Percentiles rank a stretch among this genome's conserved stretches.
These are phyloP conservation scores for Craterostigma plantagineum DNA, from an alignment of 257 asterid genomes.

Conservation along the genomic window DNA sequence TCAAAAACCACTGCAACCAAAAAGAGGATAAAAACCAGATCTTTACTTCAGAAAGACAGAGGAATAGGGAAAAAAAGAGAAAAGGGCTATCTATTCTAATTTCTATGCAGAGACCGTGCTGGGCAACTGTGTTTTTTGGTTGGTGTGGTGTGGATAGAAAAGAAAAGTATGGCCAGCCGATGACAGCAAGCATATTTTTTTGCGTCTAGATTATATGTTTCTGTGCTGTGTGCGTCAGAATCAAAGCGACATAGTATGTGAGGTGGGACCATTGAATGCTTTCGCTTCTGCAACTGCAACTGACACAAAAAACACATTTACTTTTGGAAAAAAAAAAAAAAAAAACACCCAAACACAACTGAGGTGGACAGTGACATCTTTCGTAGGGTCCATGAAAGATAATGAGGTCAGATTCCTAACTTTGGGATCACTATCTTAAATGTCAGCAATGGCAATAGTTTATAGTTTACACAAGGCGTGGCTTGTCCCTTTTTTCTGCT, in stretches of 20 bases:
- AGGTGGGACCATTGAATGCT: constrained; percentile 5
- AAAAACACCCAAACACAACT: constrained; percentile 8
- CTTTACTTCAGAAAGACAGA: constrained; percentile 7
- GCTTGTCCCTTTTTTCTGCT: too few species aligned
- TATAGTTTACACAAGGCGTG: too few species aligned
- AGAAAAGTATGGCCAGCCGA: constrained; percentile 14
- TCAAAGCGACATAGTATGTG: constrained; percentile 13
- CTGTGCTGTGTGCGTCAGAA: constrained; percentile 23
- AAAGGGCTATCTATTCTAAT: too few species aligned
- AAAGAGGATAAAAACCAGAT: too few species aligned
- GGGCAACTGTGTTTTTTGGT: not conserved
- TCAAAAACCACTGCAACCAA: too few species aligned
- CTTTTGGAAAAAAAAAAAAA: too few species aligned
- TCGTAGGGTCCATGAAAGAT: constrained; percentile 11
- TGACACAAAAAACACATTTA: constrained; percentile 6
- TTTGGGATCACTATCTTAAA: constrained; percentile 13
- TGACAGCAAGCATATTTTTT: constrained; percentile 13
- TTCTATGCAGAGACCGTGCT: not conserved
- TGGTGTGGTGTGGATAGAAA: constrained; percentile 10
- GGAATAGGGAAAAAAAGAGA: not conserved
- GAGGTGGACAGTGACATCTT: constrained; percentile 7
- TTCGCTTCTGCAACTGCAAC: constrained; percentile 6
- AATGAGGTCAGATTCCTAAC: constrained; percentile 8
- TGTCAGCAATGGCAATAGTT: too few species aligned
- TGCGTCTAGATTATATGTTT: constrained; percentile 7